A percentile compares a stretch with the other conserved stretches of the same genome.
phyloP scores from a whole-genome alignment of 1,284 basidiomycete genomes.

The Sanguinoderma infundibulare region DNA sequence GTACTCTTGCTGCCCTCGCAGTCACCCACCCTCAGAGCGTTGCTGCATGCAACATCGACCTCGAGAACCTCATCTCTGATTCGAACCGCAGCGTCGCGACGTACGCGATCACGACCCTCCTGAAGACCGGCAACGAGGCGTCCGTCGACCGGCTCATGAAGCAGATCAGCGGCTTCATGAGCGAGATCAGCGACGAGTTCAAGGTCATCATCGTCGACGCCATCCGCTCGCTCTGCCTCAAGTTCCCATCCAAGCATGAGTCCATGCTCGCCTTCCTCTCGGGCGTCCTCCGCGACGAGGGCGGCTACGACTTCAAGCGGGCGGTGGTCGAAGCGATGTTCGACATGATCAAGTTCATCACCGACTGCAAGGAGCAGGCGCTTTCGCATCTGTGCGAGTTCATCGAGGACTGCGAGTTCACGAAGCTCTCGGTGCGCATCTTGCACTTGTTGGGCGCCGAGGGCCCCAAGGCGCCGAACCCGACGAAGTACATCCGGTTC shows the following conservation, averaged over 20 bases:
- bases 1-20: constrained; percentile 90
- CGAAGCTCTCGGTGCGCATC: constrained; percentile 97
- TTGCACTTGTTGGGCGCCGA: constrained; percentile 95
- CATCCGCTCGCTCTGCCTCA: constrained; percentile 97
- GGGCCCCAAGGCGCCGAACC: constrained; percentile 94
- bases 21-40: constrained; percentile 86
- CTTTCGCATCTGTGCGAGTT: constrained; percentile 99
- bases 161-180: constrained; percentile 99
- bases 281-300: constrained; percentile 94
- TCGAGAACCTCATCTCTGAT: constrained; percentile 98
- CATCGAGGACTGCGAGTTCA: constrained; percentile 99
- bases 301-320: constrained; percentile 99
- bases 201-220: constrained; percentile 99
- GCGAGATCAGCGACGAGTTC: constrained; percentile 99
- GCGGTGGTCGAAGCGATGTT: constrained; percentile 99
- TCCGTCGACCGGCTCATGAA: constrained; percentile 99
- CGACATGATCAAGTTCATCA: constrained; percentile 99
- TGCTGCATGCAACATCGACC: constrained; percentile 94
- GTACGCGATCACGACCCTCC: constrained; percentile 97
- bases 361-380: constrained; percentile 94
- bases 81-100: constrained; percentile 96
- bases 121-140: constrained; percentile 99
- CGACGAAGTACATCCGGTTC: constrained; percentile 98
- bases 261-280: constrained; percentile 96
- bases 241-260: constrained; percentile 97